Evolutionary conservation across 208 protist species (phyloP), one percentile per base, ranked within the genome.

Genomic region (Phytomonas sp.): DNA sequence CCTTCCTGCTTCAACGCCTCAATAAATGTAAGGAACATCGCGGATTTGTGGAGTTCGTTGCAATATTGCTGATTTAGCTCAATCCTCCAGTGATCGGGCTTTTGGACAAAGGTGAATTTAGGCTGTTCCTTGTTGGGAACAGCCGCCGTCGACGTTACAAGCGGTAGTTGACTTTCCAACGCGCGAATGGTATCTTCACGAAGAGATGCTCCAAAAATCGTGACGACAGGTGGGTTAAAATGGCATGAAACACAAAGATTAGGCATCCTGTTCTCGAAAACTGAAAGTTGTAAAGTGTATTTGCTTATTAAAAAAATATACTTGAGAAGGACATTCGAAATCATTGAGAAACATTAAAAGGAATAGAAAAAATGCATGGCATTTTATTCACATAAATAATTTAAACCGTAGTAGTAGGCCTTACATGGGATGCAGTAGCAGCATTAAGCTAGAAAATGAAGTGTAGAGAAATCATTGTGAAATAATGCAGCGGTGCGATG

Each of bases 11-110:
- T 83, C 11, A 97, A 74, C 16, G 69, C 80, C 72, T 92, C 77
- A 36, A 94, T 88, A 49, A 97, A 84, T 1, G 83, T 76, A 12
- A 93, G 77, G 59, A 82, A 92, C 40, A 96, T 83, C 30, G 83
- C 60, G 0, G 90, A 89, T 65, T 91, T 90, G 81, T 94, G 90
- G 4, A 97, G 79, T 61, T 96, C 87, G 67, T 97, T 81, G 70
- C 93, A 97, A 73, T 90, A 97, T 71, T 97, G 93, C 79, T 94
- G 90, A 29, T 77, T 78, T 16, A 97, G 75, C 49, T 94, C 89
- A 77, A 94, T 91, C 62, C 79, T 80, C 91, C 90, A 97, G 86
- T 95, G 83, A 69, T 94, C 86, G 4, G 93, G 89, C 66, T 87
- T 87, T 19, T 77, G 63, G 49, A 87, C 49, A 62, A 93, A 94